Evolutionary conservation across 1,284 basidiomycete species (phyloP).

Genomic region (Exobasidium cylindrosporum): DNA sequence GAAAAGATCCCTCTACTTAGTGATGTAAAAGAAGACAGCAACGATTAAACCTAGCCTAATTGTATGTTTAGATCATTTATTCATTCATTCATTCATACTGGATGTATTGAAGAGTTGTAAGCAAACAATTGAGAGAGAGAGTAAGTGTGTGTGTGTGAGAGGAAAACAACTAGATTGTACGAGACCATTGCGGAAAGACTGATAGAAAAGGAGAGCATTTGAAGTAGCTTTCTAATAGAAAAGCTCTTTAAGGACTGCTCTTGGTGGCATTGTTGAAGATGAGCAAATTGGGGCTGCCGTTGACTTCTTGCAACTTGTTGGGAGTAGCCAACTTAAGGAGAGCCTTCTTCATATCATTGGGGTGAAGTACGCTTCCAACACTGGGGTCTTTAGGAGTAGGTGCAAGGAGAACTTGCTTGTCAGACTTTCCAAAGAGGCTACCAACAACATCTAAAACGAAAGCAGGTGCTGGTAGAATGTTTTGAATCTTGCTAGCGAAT

Average conservation of each 20-base stretch:
- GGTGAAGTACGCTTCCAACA: conserved; percentile 59
- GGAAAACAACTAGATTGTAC: background rate
- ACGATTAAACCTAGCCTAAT: no score
- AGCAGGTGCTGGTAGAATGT: conserved; percentile 37
- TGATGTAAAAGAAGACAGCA: background rate
- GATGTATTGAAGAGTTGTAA: background rate
- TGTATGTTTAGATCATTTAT: no score
- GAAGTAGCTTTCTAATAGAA: background rate
- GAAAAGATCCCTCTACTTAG: background rate
- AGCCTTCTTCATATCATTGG: conserved; percentile 72
- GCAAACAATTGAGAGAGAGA: background rate
- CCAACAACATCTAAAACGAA: conserved; percentile 42
- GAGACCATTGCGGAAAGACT: conserved; percentile 1
- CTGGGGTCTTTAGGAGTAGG: conserved; percentile 36
- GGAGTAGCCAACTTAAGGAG: conserved; percentile 65
- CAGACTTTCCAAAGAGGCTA: conserved; percentile 29
- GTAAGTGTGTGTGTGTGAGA: background rate
- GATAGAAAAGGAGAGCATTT: background rate
- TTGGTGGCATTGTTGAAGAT: conserved; percentile 54
- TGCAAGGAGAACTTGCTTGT: conserved; percentile 30
- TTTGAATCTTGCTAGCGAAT: conserved; percentile 47
- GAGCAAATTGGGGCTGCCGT: conserved; percentile 49
- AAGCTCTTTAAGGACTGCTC: background rate
- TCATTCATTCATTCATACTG: background rate
- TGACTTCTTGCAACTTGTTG: conserved; percentile 59